A percentile compares a stretch with the other conserved stretches of the same genome.
phyloP scores from a whole-genome alignment of 202 grass and related monocot species.

The Thinopyrum obtusiflorum region DNA sequence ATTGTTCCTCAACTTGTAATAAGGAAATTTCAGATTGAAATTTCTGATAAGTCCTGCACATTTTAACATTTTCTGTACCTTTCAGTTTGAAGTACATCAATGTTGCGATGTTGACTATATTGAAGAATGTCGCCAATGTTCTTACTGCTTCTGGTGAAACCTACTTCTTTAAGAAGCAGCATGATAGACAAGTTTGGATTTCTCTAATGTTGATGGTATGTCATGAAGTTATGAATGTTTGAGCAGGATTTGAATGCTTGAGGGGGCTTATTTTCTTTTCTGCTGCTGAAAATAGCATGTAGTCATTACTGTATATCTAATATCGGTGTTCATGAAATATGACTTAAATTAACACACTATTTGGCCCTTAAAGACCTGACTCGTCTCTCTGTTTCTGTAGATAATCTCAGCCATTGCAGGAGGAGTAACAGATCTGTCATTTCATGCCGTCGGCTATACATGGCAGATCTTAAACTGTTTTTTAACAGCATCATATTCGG shows the following conservation, averaged over 20 bases:
- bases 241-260: not conserved
- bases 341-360: not conserved
- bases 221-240: constrained; percentile 27
- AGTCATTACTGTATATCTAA: not conserved
- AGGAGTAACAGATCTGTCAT: constrained; percentile 89
- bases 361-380: constrained; percentile 14
- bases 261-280: not conserved
- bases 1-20: constrained; percentile 16
- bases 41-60: constrained; percentile 6
- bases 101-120: constrained; percentile 97
- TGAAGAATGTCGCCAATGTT: constrained; percentile 98
- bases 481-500: constrained; percentile 92
- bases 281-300: not conserved
- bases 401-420: constrained; percentile 89
- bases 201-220: constrained; percentile 86
- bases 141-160: constrained; percentile 91
- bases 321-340: not conserved
- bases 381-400: constrained; percentile 46
- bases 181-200: constrained; percentile 88
- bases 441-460: constrained; percentile 77
- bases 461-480: constrained; percentile 92
- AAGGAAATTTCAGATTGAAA: not conserved
- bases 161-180: constrained; percentile 86
- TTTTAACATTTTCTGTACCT: constrained; percentile 18
- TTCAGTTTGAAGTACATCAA: constrained; percentile 99